phyloP scores from a whole-genome alignment of 176 grass and related monocot species.

The Elaeis guineensis region DNA sequence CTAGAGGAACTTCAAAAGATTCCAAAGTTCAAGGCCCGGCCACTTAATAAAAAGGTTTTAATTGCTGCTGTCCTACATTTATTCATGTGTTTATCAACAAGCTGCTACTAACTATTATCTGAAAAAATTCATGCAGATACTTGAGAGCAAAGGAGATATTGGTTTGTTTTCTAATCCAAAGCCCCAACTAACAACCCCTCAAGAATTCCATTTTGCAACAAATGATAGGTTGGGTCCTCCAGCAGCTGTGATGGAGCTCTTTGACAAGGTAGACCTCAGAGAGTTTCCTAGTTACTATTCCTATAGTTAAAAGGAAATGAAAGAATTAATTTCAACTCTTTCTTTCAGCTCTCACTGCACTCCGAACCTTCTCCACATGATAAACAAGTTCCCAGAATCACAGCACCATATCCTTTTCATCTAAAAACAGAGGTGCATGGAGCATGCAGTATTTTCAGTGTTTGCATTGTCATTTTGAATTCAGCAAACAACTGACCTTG shows the following conservation, averaged over 20 bases:
- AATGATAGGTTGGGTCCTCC: slow-evolving; percentile 61
- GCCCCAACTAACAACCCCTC: slow-evolving; percentile 46
- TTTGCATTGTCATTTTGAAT: neutral
- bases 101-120: too few species aligned
- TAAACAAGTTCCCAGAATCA: slow-evolving; percentile 46
- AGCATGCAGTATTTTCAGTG: too few species aligned
- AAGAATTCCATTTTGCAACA: slow-evolving; percentile 84
- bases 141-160: slow-evolving; percentile 62
- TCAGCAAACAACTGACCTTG: neutral
- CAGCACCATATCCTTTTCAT: slow-evolving; percentile 79
- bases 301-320: too few species aligned
- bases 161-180: slow-evolving; percentile 41
- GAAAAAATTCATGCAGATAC: slow-evolving; percentile 45
- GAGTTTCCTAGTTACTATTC: too few species aligned
- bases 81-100: too few species aligned
- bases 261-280: slow-evolving; percentile 58
- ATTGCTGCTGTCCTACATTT: too few species aligned
- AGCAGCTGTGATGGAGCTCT: slow-evolving; percentile 46
- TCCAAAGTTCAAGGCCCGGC: slow-evolving; percentile 87
- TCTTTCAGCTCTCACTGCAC: slow-evolving; percentile 71
- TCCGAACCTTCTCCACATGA: slow-evolving; percentile 46
- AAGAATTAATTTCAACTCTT: neutral
- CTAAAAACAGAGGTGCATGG: slow-evolving; percentile 64
- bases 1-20: slow-evolving; percentile 79
- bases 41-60: slow-evolving; percentile 74